Base-by-base conservation (phyloP, 2,329 filamentous ascomycete species). In the Colletotrichum sp. region DNA sequence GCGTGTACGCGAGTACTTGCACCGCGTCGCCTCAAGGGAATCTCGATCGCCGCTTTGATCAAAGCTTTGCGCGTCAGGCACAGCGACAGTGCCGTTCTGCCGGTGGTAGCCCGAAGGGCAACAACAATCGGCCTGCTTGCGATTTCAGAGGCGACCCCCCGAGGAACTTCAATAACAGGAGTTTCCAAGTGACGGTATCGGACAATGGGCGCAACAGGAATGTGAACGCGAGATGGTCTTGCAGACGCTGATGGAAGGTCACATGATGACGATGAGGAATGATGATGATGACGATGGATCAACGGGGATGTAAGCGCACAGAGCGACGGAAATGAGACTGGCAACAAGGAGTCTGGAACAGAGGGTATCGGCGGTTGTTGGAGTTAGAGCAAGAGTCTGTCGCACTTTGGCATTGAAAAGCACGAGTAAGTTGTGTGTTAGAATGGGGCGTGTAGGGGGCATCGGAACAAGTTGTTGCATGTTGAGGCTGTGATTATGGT, bases 281-380 rank as follows among this genome's bases (percentile, higher is more conserved):
- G 8, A 43, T 6, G 39, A 48, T n/a, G 39, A 43, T 4, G 36
- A 43, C 8, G 36, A 43, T 5, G 36, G 36, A 39, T 2, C 5
- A 5, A 39, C 18, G 36, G 36, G 36, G 36, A 39, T 39, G 36
- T 39, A 3, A 18, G 36, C 36, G 8, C 36, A 39, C 4, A 39
- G 8, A 18, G 36, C 0, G 15, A 39, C 1, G 9, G 39, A 2
- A 4, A 6, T n/a, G 39, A 43, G 18, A 43, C 10, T 43, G 39
- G 39, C 0, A 18, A 12, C 0, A 0, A 43, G 18, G 8, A n/a
- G 16, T n/a, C 18, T n/a, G 39, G 39, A 6, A 18, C 16, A 39
- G 36, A 52, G 6, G 43, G n/a, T 10, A 52, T 8, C 0, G n/a
- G 13, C 1, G 6, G 22, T 3, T 22, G 6, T 13, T 22, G 18